Base-by-base conservation (phyloP, 768 basidiomycete species). In the Hirschioporus abietinus region DNA sequence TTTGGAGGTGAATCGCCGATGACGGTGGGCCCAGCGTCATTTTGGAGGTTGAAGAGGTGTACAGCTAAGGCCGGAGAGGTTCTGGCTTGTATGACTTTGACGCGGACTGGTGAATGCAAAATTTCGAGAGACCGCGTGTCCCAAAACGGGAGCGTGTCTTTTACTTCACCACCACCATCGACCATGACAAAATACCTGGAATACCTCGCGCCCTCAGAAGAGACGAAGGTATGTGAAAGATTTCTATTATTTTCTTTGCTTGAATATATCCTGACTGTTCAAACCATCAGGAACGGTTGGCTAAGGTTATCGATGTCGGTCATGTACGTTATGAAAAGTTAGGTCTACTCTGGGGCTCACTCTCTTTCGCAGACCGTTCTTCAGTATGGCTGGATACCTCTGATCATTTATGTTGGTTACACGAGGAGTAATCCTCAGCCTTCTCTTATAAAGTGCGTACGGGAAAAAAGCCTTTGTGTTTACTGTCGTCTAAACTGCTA, bases 391-490 rank as follows among this genome's bases (percentile, higher is more conserved):
- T 99, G 96, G 94, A 95, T 99, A 73, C 96, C 96, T 35, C 80
- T 96, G 75, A 93, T 99, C 74, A 96, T 99, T 73, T 97, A 95
- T 77, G 85, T 97, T 74, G 96, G 96, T 36, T 97, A 92, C 81
- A 92, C 91, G 64, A 83, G 91, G 71, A 95, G 93, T 74, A 93
- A 91, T 74, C 96, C 96, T 34, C 93, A 95, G 72, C 96, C 96
- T 23, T 95, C 94, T 52, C 81, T 98, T 73, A 96, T 96, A 78
- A 96, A 97, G 95, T 96, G 65, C 72, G 93, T 86, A n/a, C 58
- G 52, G 57, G 61, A 12, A 26, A 24, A 58, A 3, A 5, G 42
- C 35, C 34, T 42, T 70, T 58, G 15, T n/a, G 25, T 24, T 65
- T 66, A 35, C 30, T 66, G 27, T 20, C 20, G 57, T 25, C 52